Evolutionary conservation across 2,329 filamentous ascomycete genomes (phyloP).

Genomic region (Botryosphaeria agaves): DNA sequence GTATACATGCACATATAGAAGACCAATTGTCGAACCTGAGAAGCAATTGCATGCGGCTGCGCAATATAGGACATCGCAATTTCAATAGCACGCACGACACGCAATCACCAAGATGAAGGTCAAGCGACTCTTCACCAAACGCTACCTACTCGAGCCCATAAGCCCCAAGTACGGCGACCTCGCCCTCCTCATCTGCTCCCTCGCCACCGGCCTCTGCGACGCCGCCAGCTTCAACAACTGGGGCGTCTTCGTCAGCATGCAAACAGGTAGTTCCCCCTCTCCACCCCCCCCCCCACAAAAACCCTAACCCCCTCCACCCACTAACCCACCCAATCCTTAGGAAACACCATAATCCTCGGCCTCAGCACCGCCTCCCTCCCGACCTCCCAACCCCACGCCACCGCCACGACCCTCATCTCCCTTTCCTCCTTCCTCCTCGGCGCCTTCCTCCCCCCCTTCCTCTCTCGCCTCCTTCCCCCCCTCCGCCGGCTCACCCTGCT

Average conservation of each 20-base stretch:
- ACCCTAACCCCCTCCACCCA: too few species aligned
- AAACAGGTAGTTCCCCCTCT: constrained; percentile 23
- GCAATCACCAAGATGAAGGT: too few species aligned
- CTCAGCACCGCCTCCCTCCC: constrained; percentile 39
- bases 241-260: constrained; percentile 34
- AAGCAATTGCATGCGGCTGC: too few species aligned
- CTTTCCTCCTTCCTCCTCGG: constrained; percentile 36
- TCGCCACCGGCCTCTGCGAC: constrained; percentile 30
- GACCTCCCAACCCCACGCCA: constrained; percentile 30
- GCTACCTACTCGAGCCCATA: too few species aligned
- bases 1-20: too few species aligned
- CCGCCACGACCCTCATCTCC: constrained; percentile 35
- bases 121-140: too few species aligned
- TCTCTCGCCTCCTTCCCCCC: constrained; percentile 20
- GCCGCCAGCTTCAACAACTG: constrained; percentile 30
- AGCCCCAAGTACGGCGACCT: constrained; percentile 8
- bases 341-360: constrained; percentile 46
- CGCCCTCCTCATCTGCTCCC: constrained; percentile 22
- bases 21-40: too few species aligned
- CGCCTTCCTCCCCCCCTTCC: constrained; percentile 25
- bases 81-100: too few species aligned
- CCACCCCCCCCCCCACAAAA: too few species aligned
- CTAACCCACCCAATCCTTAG: constrained; percentile 18
- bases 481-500: constrained; percentile 25
- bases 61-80: too few species aligned